Base-by-base conservation (phyloP, 805 yeast genomes). In the Wickerhamomyces rabaulensis region DNA sequence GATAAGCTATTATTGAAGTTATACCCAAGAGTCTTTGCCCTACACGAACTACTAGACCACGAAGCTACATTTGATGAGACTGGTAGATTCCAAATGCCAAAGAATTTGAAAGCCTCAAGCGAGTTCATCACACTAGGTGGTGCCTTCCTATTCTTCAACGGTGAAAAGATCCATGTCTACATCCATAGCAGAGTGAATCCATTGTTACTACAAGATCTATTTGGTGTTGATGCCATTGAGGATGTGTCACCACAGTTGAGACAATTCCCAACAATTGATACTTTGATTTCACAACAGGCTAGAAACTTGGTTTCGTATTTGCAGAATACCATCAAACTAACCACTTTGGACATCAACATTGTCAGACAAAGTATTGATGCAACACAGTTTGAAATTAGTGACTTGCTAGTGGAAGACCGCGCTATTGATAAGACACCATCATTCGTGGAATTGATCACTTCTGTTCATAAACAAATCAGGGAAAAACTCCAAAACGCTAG, bases 11-110 rank as follows among this genome's bases (percentile, higher is more conserved):
- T 81, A 20, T 76, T 76, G 49, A 81, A 79, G 51, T 70, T 94
- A 35, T 94, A 91, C 58, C 98, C 99, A 1, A 80, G 85, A 10
- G 69, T 92, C 46, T 72, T 86, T 27, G 87, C 86, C 36, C 63
- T 92, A 22, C 96, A 90, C 61, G 73, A 77, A 3, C 64, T 87
- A 48, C 66, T 66, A 2, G 84, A 77, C 9, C 68, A 67, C 1
- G 95, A 87, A 51, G 80, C 81, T 39, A 68, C 69, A 6, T 66
- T 60, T 44, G 77, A 76, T 52, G 40, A 69, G 17, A 56, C 63
- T 53, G 75, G 61, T 45, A 56, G 64, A 50, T 76, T 79, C 61
- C 64, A 56, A n/a, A 56, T 74, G 52, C 95, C 84, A 3, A 66
- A 52, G 52, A 75, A 67, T 54, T 65, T 69, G 27, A 76, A 74